phyloP scores from a whole-genome alignment of 2,329 filamentous ascomycete genomes.

The Diaporthe longicolla region DNA sequence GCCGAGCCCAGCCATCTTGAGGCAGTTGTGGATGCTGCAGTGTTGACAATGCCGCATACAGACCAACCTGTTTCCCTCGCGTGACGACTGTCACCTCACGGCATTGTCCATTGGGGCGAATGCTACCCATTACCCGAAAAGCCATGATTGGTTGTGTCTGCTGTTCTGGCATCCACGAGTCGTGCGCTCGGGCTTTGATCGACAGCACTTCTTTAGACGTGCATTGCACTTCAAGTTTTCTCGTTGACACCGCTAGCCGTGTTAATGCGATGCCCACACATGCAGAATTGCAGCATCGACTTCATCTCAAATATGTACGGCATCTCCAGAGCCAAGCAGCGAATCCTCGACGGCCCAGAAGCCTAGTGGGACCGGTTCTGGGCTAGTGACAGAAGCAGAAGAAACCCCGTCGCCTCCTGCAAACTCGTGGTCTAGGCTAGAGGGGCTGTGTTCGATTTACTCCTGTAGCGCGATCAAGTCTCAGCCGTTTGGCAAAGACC shows the following conservation, averaged over 20 bases:
- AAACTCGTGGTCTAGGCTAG: background rate
- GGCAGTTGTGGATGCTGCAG: background rate
- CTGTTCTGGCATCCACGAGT: background rate
- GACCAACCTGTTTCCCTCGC: background rate
- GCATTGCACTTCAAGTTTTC: background rate
- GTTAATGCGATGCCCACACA: background rate
- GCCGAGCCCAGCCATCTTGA: background rate
- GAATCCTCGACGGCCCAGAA: background rate
- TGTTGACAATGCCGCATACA: background rate
- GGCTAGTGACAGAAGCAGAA: too few relatives aligned
- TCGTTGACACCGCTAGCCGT: background rate
- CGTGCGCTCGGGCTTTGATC: slow-evolving; percentile 20
- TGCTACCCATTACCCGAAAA: background rate
- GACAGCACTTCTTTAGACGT: background rate
- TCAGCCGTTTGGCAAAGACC: background rate
- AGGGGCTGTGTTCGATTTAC: slow-evolving; percentile 2
- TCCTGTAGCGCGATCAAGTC: background rate
- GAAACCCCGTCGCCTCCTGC: slow-evolving; percentile 2
- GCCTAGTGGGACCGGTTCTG: slow-evolving; percentile 2
- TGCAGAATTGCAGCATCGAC: too few relatives aligned
- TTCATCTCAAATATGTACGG: background rate
- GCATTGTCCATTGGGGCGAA: background rate
- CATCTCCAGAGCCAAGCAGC: background rate
- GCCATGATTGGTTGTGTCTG: slow-evolving; percentile 7
- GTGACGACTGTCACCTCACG: slow-evolving; percentile 18